A percentile compares a stretch with the other conserved stretches of the same genome.
Conservation (phyloP, 2,329 filamentous ascomycete species). For the Fusarium bactridioides region DNA sequence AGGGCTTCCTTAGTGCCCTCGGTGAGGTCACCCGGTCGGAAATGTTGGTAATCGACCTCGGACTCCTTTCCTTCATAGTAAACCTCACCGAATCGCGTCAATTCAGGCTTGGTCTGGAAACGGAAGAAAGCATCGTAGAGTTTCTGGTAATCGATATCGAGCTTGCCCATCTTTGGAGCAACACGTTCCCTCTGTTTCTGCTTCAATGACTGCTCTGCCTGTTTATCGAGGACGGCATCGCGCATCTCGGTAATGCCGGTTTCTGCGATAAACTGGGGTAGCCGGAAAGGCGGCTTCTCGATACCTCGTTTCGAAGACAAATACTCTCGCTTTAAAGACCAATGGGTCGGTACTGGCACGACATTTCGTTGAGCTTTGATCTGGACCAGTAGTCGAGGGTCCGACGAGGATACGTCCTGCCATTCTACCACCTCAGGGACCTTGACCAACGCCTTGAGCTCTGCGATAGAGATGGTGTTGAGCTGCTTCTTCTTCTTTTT, state of each 20-base stretch:
- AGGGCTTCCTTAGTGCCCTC: conserved; percentile 91
- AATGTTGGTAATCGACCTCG: conserved; percentile 91
- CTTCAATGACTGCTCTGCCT: conserved; percentile 89
- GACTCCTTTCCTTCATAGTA: conserved; percentile 99
- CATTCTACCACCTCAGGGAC: conserved; percentile 97
- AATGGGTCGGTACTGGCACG: conserved; percentile 91
- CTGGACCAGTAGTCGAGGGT: conserved; percentile 88
- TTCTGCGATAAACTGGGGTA: conserved; percentile 96
- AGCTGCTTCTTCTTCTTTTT: conserved; percentile 95
- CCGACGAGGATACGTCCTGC: conserved; percentile 92
- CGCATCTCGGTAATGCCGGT: conserved; percentile 98
- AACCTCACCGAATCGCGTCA: conserved; percentile 97
- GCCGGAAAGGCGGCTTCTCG: conserved; percentile 90
- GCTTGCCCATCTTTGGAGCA: conserved; percentile 92
- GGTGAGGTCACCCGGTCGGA: conserved; percentile 88
- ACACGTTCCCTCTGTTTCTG: conserved; percentile 96
- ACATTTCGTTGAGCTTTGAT: conserved; percentile 96
- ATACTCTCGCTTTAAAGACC: conserved; percentile 96
- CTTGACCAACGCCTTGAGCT: conserved; percentile 89
- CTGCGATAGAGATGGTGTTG: conserved; percentile 92
- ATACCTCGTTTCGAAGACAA: conserved; percentile 96
- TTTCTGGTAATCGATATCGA: conserved; percentile 98
- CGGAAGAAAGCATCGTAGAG: conserved; percentile 98
- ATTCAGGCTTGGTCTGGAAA: conserved; percentile 92
- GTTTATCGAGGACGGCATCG: conserved; percentile 94